phyloP scores from a whole-genome alignment of 176 grass and related monocot species.

The Aegilops tauschii region DNA sequence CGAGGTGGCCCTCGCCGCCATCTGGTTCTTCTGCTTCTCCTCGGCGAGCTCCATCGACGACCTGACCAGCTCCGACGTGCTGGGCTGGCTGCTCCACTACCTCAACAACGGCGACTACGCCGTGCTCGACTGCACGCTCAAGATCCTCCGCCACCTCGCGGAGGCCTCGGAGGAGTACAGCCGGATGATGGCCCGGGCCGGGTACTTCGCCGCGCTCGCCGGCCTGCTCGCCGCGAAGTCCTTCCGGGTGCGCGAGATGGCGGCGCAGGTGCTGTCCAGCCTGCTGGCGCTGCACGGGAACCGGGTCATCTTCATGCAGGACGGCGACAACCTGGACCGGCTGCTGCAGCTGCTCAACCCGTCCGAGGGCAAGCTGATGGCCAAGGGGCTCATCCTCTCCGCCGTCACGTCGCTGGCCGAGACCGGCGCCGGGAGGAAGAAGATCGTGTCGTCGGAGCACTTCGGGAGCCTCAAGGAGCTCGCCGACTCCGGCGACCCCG shows the following conservation, averaged over 20 bases:
- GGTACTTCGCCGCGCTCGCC: constrained; percentile 49
- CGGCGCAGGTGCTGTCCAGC: constrained; percentile 54
- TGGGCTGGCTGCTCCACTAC: constrained; percentile 57
- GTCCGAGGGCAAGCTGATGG: constrained; percentile 48
- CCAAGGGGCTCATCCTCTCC: constrained; percentile 59
- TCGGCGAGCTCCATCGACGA: constrained; percentile 41
- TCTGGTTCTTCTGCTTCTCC: constrained; percentile 65
- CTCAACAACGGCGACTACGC: constrained; percentile 63
- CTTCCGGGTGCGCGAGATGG: constrained; percentile 51
- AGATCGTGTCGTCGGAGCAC: constrained; percentile 73
- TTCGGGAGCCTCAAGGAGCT: constrained; percentile 60
- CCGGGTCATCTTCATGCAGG: constrained; percentile 58
- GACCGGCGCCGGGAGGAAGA: constrained; percentile 66
- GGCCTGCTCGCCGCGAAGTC: constrained; percentile 70
- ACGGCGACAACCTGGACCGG: constrained; percentile 54
- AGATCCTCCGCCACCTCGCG: constrained; percentile 50
- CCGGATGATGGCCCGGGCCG: constrained; percentile 60
- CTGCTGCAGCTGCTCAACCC: constrained; percentile 67
- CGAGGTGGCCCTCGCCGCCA: constrained; percentile 68
- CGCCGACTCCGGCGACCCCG: constrained; percentile 47
- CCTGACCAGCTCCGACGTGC: constrained; percentile 44
- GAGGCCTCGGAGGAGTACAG: constrained; percentile 63
- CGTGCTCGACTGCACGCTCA: constrained; percentile 63
- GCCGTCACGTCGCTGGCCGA: constrained; percentile 59
- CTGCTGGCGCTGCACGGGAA: constrained; percentile 51